Evolutionary conservation across 805 yeast genomes (phyloP).

Genomic region (Yarrowia divulgata): DNA sequence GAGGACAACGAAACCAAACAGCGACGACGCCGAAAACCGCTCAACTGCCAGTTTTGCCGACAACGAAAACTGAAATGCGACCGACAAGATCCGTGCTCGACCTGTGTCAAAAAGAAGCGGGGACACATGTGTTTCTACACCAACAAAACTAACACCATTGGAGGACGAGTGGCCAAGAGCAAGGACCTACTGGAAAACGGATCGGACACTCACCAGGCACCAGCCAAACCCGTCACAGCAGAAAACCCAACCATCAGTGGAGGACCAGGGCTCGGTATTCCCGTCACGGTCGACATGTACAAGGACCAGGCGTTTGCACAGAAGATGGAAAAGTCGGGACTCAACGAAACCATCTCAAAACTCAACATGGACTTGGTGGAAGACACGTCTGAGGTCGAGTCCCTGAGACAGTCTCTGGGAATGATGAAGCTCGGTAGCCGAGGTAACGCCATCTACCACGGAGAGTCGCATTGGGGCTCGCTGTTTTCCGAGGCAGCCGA

Average conservation of each 20-base stretch:
- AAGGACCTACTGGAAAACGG: conserved; percentile 25
- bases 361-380: conserved; percentile 40
- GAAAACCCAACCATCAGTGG: not conserved
- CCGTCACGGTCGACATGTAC: conserved; percentile 23
- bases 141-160: conserved; percentile 28
- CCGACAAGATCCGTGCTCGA: conserved; percentile 50
- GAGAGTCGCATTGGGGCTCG: conserved; percentile 51
- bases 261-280: not conserved
- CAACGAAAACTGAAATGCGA: conserved; percentile 50
- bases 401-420: conserved; percentile 48
- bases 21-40: conserved; percentile 48
- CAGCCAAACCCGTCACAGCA: not conserved
- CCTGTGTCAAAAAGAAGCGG: conserved; percentile 46
- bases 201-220: not conserved
- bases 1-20: conserved; percentile 39
- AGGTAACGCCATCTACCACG: conserved; percentile 50
- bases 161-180: conserved; percentile 33
- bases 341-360: conserved; percentile 23
- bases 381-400: conserved; percentile 39
- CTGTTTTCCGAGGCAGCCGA: conserved; percentile 47
- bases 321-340: conserved; percentile 22
- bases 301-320: conserved; percentile 9
- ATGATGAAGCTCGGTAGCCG: conserved; percentile 49
- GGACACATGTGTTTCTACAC: conserved; percentile 42
- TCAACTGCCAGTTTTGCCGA: conserved; percentile 50